phyloP scores from a whole-genome alignment of 768 basidiomycete genomes.

The Phaeotremella fagi region DNA sequence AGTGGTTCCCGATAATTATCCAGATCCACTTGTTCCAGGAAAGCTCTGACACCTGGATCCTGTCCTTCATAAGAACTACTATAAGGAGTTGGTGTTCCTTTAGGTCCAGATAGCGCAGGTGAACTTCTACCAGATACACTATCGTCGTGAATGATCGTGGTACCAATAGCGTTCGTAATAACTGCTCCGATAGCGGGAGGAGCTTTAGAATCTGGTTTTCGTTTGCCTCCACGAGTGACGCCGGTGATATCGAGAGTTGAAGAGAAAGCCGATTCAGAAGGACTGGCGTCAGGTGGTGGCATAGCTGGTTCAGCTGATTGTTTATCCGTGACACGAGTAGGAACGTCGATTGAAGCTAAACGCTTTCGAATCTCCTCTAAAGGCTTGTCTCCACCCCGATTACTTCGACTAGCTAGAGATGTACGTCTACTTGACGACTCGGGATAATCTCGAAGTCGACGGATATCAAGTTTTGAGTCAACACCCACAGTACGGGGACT shows the following conservation, averaged over 20 bases:
- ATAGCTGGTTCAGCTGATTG: background rate
- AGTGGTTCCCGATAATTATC: conserved; percentile 77
- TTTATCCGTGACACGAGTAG: conserved; percentile 7
- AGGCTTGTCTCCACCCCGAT: conserved; percentile 33
- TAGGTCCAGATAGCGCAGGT: conserved; percentile 48
- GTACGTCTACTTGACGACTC: conserved; percentile 28
- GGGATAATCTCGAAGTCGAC: conserved; percentile 20
- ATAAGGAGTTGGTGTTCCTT: conserved; percentile 29
- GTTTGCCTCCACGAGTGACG: conserved; percentile 46
- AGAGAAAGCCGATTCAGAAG: conserved; percentile 75
- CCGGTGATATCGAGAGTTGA: conserved; percentile 25
- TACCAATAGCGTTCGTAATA: conserved; percentile 72
- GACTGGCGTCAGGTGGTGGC: conserved; percentile 52
- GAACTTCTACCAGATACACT: conserved; percentile 74
- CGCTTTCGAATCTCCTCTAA: conserved; percentile 36
- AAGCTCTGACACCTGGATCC: conserved; percentile 80
- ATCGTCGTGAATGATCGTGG: conserved; percentile 60
- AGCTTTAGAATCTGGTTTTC: conserved; percentile 68
- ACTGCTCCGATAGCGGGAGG: conserved; percentile 85
- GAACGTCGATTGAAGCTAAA: conserved; percentile 26
- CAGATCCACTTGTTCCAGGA: conserved; percentile 83
- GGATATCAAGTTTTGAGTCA: conserved; percentile 26
- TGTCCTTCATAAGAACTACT: conserved; percentile 63
- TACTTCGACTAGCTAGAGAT: conserved; percentile 39
- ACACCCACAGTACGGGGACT: conserved; percentile 47